Evolutionary conservation across 768 basidiomycete species (phyloP), one percentile per base, ranked within the genome.

Genomic region (Butyriboletus loyo): DNA sequence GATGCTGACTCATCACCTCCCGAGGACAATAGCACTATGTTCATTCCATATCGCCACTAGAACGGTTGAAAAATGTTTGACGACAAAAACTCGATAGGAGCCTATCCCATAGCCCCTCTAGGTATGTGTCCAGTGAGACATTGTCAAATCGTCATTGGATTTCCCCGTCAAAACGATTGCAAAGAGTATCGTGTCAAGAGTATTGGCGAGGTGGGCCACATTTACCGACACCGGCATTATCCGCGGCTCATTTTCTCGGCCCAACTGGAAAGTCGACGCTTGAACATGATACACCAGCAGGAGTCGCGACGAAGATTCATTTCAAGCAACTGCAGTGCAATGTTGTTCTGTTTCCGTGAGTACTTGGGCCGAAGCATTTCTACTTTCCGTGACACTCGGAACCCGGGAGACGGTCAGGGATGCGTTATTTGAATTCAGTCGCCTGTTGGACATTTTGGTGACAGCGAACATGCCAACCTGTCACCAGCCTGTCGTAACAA

Each of bases 401-500:
- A 19, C 36, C 15, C 41, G 21, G 39, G 22, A 32, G 31, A 35
- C 22, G 40, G 25, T 5, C 27, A 50, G 37, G 51, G 49, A 22
- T 19, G 36, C 40, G 31, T 28, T 19, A 51, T 52, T 50, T 22
- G 27, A 52, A 52, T 52, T 51, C 10, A 5, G 17, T 37, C 25
- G 21, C 28, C 14, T 34, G 35, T 39, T 10, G 30, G 30, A 25
- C 31, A 1, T 28, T 39, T 27, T 17, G 5, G 10, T 45, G 43
- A 47, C 38, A 46, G 38, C 15, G 28, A 43, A 43, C 19, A 4
- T 31, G 44, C 14, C 45, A 37, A 38, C 15, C 10, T 22, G 27
- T 11, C n/a, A n/a, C 17, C n/a, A 25, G 19, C 24, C 24, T 52
- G 6, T n/a, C 54, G 47, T 56, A 56, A 56, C 22, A 6, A 22